These are phyloP conservation scores for Xerocomus nothofagi DNA, from an alignment of 1,284 basidiomycete species.

Conservation along the genomic window DNA sequence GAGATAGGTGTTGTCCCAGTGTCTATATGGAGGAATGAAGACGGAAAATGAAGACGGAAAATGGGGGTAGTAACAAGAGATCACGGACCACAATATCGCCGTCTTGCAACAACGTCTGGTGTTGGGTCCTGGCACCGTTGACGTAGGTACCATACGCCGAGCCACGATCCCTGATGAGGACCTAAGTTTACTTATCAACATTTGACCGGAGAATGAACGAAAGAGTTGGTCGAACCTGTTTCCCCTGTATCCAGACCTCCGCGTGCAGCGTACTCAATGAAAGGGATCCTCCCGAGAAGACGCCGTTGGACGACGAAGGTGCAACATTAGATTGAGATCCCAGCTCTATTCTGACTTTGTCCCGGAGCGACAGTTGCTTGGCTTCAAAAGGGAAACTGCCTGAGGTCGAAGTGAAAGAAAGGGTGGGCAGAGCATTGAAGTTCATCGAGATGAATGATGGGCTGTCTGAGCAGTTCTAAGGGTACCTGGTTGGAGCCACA, in stretches of 20 bases:
- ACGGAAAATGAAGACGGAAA: conserved; percentile 4
- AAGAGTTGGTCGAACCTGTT: conserved; percentile 35
- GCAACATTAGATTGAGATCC: conserved; percentile 30
- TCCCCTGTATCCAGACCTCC: conserved; percentile 43
- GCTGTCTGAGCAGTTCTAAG: not conserved
- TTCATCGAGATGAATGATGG: conserved; percentile 22
- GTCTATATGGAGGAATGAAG: conserved; percentile 31
- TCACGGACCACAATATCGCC: conserved; percentile 45
- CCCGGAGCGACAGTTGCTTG: conserved; percentile 39
- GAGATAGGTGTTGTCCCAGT: conserved; percentile 38
- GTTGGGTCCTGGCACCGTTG: conserved; percentile 40
- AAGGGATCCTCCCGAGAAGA: conserved; percentile 40
- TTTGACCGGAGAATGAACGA: not conserved
- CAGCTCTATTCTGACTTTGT: conserved; percentile 35
- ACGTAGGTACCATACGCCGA: conserved; percentile 46
- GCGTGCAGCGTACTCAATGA: conserved; percentile 42
- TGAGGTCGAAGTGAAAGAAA: conserved; percentile 39
- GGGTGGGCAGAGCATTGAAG: conserved; percentile 25
- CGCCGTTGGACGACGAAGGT: conserved; percentile 36
- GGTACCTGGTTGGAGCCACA: not conserved
- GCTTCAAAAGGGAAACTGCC: conserved; percentile 45
- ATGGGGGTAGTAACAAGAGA: not conserved
- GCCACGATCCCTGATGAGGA: conserved; percentile 45
- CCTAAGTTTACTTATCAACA: conserved; percentile 29
- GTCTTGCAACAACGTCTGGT: conserved; percentile 36